Evolutionary conservation across 805 yeast genomes (phyloP), one percentile per base, ranked within the genome.

Genomic region (Metschnikowia amazonensis): DNA sequence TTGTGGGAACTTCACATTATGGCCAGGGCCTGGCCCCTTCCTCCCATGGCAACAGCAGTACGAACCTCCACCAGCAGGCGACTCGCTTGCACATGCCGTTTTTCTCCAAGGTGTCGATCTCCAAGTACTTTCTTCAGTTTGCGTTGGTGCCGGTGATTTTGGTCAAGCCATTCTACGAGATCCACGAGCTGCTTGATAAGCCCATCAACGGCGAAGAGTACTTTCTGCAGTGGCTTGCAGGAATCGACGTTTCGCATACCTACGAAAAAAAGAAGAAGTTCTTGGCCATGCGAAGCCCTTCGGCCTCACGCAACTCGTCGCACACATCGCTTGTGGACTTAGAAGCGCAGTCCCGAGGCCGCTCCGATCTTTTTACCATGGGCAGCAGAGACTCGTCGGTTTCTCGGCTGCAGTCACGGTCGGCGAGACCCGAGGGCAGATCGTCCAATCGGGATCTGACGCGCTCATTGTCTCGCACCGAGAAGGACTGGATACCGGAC

Each of bases 111-210:
- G 48, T 69, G 2, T 64, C 74, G 5, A 55, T 69, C 29, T 66
- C 73, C 16, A 67, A 69, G 51, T 65, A 68, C 48, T 70, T 71
- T 41, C 56, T 71, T 35, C 70, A 70, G 54, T 70, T 65, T 52
- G 74, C 75, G 0, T 58, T 69, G 47, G 74, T 71, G 2, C 76
- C 76, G 8, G 75, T 70, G 25, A 69, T 71, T 34, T 59, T 70
- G 11, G 75, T 71, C 3, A 71, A 71, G 50, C 74, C 76, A 1
- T 56, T 57, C 23, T 68, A 69, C 50, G 57, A 60, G 34, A 60
- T 63, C 45, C 51, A 53, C n/a, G 70, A 65, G 44, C 49, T 45
- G 28, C 60, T 71, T 40, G 51, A 54, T 0, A 47, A 46, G 8
- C 71, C 72, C 3, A 57, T 71, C n/a, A 65, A 63, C 23, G 52